A percentile compares a stretch with the other conserved stretches of the same genome.
These are phyloP conservation scores for Hypomontagnella submonticulosa DNA, from an alignment of 495 filamentous ascomycete species.

Conservation along the genomic window DNA sequence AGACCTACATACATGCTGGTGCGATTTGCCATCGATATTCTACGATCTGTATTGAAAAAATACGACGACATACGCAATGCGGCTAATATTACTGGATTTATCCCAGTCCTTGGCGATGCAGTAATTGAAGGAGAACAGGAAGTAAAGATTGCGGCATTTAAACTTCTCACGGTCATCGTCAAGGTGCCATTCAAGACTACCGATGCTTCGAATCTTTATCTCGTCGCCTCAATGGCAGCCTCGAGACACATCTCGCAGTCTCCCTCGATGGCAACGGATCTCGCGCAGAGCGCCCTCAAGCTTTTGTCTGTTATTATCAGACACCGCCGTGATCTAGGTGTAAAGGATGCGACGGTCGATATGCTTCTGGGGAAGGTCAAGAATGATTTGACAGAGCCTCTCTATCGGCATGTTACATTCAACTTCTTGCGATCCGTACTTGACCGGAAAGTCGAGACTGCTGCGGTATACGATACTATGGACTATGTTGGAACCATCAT, in stretches of 20 bases:
- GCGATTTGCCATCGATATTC: slow-evolving; percentile 85
- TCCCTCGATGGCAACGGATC: slow-evolving; percentile 79
- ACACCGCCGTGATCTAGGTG: slow-evolving; percentile 74
- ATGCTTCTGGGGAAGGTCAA: slow-evolving; percentile 85
- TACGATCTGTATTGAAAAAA: slow-evolving; percentile 83
- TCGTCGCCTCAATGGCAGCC: slow-evolving; percentile 82
- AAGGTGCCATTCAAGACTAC: slow-evolving; percentile 83
- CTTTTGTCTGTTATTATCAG: slow-evolving; percentile 85
- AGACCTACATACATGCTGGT: slow-evolving; percentile 85
- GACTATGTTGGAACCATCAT: slow-evolving; percentile 91
- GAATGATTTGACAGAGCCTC: slow-evolving; percentile 91
- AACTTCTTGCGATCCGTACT: slow-evolving; percentile 90
- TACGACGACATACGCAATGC: slow-evolving; percentile 81
- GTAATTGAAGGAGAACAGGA: slow-evolving; percentile 86
- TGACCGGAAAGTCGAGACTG: slow-evolving; percentile 82
- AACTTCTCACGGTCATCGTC: slow-evolving; percentile 83
- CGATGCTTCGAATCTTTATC: slow-evolving; percentile 77
- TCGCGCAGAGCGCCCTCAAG: slow-evolving; percentile 87
- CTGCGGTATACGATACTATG: slow-evolving; percentile 88
- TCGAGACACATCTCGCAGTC: slow-evolving; percentile 72
- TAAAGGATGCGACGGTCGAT: slow-evolving; percentile 85
- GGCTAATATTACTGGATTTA: slow-evolving; percentile 80
- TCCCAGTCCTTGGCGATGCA: slow-evolving; percentile 89
- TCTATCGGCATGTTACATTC: slow-evolving; percentile 90
- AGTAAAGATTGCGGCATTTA: slow-evolving; percentile 84